Percentiles rank a stretch among this genome's conserved stretches.
Conservation (phyloP, 352 stramenopile genomes). For the Phytophthora agathidicida region DNA sequence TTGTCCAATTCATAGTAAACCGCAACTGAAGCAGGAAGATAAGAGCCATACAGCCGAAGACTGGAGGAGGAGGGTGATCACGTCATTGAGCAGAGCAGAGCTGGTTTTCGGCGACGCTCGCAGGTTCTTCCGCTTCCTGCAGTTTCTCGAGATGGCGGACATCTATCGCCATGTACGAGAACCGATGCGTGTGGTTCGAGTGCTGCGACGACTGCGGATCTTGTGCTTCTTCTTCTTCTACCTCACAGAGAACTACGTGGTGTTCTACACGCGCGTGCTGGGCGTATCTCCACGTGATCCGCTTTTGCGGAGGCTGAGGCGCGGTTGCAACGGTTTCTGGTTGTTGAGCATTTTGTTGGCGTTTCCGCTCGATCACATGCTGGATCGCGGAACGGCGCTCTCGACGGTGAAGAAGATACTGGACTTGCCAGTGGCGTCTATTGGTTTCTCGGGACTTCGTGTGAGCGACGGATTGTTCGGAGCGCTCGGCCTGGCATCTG, state of each 20-base stretch:
- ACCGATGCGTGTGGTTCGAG: slow-evolving; percentile 21
- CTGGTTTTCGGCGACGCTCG: slow-evolving; percentile 57
- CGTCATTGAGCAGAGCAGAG: slow-evolving; percentile 44
- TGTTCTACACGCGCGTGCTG: slow-evolving; percentile 51
- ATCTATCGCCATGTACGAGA: slow-evolving; percentile 56
- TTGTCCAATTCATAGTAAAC: too few species aligned
- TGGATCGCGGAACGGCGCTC: slow-evolving; percentile 37
- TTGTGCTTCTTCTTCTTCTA: slow-evolving; percentile 75
- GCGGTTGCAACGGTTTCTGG: slow-evolving; percentile 60
- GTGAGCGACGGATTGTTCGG: slow-evolving; percentile 62
- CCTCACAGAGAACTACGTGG: slow-evolving; percentile 66
- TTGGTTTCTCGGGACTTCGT: slow-evolving; percentile 46
- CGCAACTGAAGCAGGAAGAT: neutral
- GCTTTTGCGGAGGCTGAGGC: slow-evolving; percentile 39
- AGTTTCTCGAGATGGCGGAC: slow-evolving; percentile 72
- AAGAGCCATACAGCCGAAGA: too few species aligned
- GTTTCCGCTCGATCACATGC: slow-evolving; percentile 52
- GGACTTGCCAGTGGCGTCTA: slow-evolving; percentile 58
- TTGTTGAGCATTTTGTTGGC: slow-evolving; percentile 62
- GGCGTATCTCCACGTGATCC: slow-evolving; percentile 37
- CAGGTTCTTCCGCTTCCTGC: slow-evolving; percentile 66
- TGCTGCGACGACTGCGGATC: slow-evolving; percentile 52
- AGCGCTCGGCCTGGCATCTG: slow-evolving; percentile 48
- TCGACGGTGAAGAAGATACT: slow-evolving; percentile 60
- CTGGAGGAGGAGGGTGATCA: slow-evolving; percentile 28